Evolutionary conservation across 305 asterid species (phyloP).

Genomic region (Fraxinus sp.): DNA sequence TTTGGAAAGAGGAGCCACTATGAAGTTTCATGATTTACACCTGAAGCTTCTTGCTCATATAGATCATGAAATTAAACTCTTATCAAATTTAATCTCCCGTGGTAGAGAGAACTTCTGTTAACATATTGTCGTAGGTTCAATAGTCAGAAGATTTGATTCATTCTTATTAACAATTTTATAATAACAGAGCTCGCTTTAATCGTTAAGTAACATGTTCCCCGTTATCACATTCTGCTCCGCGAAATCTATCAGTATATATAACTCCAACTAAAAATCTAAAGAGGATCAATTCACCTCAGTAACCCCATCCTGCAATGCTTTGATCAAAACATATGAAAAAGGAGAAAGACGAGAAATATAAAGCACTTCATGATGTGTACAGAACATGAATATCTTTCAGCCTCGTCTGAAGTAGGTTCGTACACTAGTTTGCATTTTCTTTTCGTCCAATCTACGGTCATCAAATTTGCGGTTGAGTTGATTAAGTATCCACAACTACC

Average conservation of each 20-base stretch:
- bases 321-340: background rate
- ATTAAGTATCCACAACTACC: background rate
- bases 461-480: background rate
- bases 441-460: background rate
- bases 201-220: background rate
- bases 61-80: too few species aligned
- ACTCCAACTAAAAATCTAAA: background rate
- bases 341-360: background rate
- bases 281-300: background rate
- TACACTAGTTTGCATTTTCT: background rate
- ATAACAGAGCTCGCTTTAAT: too few species aligned
- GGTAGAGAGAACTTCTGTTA: too few species aligned
- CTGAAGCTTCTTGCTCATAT: background rate
- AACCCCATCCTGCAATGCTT: background rate
- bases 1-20: background rate
- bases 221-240: background rate
- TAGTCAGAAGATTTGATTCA: background rate
- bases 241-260: too few species aligned
- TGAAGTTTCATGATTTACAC: background rate
- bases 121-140: too few species aligned
- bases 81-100: background rate
- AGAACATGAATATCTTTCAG: background rate
- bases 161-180: background rate
- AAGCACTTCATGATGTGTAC: background rate
- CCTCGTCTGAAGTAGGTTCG: background rate